A percentile compares a stretch with the other conserved stretches of the same genome.
Conservation (phyloP, 2,329 filamentous ascomycete species). For the Parastagonospora avenae region DNA sequence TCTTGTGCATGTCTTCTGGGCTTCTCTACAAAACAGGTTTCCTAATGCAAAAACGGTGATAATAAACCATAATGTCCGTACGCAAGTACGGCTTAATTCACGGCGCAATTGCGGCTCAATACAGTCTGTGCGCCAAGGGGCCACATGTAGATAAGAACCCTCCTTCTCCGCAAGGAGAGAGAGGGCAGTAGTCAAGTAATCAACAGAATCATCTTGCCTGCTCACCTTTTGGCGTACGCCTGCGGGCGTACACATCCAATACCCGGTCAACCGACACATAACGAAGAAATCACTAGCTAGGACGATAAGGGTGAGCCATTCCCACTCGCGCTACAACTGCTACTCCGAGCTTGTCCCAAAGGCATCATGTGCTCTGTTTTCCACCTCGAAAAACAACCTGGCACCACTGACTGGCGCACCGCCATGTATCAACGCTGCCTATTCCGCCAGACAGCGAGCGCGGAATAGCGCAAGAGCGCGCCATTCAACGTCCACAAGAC, state of each 20-base stretch:
- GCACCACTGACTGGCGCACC: not conserved
- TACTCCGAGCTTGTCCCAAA: slow-evolving; percentile 11
- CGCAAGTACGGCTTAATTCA: too few species aligned
- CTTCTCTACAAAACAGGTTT: slow-evolving; percentile 9
- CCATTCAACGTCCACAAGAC: slow-evolving; percentile 1
- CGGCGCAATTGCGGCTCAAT: too few species aligned
- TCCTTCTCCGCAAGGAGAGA: too few species aligned
- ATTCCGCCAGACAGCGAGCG: not conserved
- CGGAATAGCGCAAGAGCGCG: not conserved
- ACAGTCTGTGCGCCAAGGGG: too few species aligned
- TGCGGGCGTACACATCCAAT: too few species aligned
- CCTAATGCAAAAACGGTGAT: slow-evolving; percentile 14
- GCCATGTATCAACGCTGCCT: not conserved
- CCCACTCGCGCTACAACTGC: slow-evolving; percentile 1
- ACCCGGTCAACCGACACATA: too few species aligned
- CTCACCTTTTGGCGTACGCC: too few species aligned
- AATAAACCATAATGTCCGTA: slow-evolving; percentile 16
- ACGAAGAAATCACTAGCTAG: not conserved
- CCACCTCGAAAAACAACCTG: not conserved
- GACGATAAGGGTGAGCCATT: slow-evolving; percentile 5
- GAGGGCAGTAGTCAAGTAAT: too few species aligned
- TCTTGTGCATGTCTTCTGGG: slow-evolving; percentile 11
- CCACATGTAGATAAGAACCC: too few species aligned
- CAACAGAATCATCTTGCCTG: too few species aligned
- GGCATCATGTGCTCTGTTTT: slow-evolving; percentile 2